Conservation (phyloP, 257 asterid species). For the Datura wrightii region DNA sequence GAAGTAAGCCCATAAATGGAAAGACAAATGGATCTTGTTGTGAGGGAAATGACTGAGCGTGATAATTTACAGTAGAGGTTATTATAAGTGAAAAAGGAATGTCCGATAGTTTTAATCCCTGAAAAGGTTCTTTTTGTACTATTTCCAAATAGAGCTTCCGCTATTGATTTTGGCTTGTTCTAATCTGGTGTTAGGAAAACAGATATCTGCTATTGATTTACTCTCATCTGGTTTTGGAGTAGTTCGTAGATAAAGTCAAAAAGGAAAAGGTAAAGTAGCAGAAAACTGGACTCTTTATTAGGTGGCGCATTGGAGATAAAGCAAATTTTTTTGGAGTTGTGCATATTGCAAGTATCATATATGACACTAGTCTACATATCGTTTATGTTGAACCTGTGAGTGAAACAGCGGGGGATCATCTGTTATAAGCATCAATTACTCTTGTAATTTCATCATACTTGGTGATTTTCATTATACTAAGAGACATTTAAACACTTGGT, state of each 20-base stretch:
- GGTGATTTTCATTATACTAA: background rate
- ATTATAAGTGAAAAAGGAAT: background rate
- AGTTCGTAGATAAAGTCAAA: background rate
- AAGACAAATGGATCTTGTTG: background rate
- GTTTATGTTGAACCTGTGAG: background rate
- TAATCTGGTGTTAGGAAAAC: background rate
- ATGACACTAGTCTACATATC: background rate
- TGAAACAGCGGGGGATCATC: background rate
- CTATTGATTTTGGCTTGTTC: background rate
- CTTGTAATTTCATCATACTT: slow-evolving; percentile 16
- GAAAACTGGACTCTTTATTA: background rate
- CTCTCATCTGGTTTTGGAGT: background rate
- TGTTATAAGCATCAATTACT: background rate
- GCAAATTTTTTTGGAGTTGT: background rate
- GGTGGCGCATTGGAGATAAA: background rate
- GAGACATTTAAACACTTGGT: background rate
- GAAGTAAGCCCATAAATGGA: background rate
- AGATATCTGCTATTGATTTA: background rate
- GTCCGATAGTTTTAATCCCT: background rate
- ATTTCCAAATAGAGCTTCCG: background rate
- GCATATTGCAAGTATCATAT: slow-evolving; percentile 1
- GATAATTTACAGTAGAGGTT: slow-evolving; percentile 21
- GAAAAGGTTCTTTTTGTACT: background rate
- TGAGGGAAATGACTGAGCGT: background rate
- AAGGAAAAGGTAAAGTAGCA: background rate